Evolutionary conservation across 2,329 filamentous ascomycete species (phyloP).

Genomic region (Delphinella strobiligena): DNA sequence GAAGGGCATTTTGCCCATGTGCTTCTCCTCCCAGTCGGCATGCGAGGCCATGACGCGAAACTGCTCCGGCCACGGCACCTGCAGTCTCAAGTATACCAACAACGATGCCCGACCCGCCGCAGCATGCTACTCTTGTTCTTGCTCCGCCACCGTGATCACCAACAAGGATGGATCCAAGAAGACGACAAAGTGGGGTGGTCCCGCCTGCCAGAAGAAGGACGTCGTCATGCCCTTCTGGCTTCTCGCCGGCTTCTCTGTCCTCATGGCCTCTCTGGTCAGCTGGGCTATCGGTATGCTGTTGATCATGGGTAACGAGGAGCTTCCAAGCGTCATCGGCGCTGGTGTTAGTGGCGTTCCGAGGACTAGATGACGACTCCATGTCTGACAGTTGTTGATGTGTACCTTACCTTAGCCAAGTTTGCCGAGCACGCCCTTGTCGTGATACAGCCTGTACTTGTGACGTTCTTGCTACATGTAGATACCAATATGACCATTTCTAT

Average conservation of each 20-base stretch:
- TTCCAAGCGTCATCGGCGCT: conserved; percentile 91
- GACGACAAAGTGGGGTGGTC: conserved; percentile 68
- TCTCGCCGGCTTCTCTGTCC: conserved; percentile 61
- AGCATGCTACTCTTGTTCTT: conserved; percentile 69
- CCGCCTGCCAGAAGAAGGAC: conserved; percentile 83
- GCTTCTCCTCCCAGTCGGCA: conserved; percentile 57
- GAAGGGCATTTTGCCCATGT: conserved; percentile 51
- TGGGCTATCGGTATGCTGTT: conserved; percentile 70
- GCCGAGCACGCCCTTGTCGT: too few relatives aligned
- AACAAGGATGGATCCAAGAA: conserved; percentile 41
- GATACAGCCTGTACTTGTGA: too few relatives aligned
- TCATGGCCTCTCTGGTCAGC: conserved; percentile 54
- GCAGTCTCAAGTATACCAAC: conserved; percentile 52
- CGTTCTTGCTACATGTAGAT: too few relatives aligned
- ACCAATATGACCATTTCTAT: neutral
- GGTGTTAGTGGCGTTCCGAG: conserved; percentile 66
- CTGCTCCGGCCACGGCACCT: conserved; percentile 74
- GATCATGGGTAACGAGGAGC: conserved; percentile 70
- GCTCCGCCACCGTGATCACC: conserved; percentile 46
- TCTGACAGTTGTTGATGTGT: too few relatives aligned
- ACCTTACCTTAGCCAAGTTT: too few relatives aligned
- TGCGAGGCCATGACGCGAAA: conserved; percentile 61
- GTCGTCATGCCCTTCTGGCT: conserved; percentile 83
- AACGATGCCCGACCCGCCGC: conserved; percentile 29
- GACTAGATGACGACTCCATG: conserved; percentile 7